These are phyloP conservation scores for Diaporthe citri DNA, from an alignment of 2,329 filamentous ascomycete species.

Conservation along the genomic window DNA sequence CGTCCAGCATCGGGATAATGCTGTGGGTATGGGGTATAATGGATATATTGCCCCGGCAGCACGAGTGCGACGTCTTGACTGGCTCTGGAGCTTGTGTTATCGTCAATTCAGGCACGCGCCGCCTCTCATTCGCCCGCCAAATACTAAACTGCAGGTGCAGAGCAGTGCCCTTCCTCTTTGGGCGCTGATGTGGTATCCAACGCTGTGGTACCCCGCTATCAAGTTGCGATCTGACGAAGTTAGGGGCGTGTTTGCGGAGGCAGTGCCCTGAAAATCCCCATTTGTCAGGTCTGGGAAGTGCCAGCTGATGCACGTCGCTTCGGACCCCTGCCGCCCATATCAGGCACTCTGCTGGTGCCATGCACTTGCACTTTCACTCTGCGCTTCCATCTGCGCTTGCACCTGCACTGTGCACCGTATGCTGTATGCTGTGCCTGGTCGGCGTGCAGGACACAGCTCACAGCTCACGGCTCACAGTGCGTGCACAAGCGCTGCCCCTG, in stretches of 20 bases:
- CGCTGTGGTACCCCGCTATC: constrained; percentile 39
- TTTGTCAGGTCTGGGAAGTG: constrained; percentile 29
- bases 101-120: constrained; percentile 37
- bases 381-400: neutral
- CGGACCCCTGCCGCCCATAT: constrained; percentile 22
- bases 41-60: constrained; percentile 1
- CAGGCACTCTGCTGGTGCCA: neutral
- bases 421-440: constrained; percentile 4
- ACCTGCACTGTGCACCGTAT: neutral
- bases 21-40: constrained; percentile 26
- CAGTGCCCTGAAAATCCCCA: constrained; percentile 33
- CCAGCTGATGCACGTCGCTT: constrained; percentile 33
- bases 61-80: constrained; percentile 17
- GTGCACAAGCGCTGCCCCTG: constrained; percentile 19
- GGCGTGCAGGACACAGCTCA: neutral
- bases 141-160: constrained; percentile 36
- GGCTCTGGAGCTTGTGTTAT: constrained; percentile 29
- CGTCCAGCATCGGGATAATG: neutral
- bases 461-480: neutral
- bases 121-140: constrained; percentile 38
- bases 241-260: constrained; percentile 32
- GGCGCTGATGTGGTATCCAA: constrained; percentile 36
- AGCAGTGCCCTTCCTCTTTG: constrained; percentile 31
- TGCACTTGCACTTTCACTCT: neutral
- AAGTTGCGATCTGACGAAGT: constrained; percentile 33